Evolutionary conservation across 192 early-diverging fungal species (phyloP).

Genomic region (Umbelopsis ramanniana): DNA sequence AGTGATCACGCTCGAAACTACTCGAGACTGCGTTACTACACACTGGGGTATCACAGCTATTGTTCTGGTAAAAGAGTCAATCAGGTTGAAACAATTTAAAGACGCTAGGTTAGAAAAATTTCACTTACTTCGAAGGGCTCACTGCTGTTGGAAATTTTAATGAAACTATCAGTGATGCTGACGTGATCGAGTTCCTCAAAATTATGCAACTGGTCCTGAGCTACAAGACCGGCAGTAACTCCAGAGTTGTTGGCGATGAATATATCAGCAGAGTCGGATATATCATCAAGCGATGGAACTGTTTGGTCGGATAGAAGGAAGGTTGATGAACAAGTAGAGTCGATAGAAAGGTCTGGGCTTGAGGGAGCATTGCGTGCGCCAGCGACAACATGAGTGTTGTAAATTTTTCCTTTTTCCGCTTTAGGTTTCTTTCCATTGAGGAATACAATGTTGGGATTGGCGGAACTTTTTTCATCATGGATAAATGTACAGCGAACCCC

Average conservation of each 20-base stretch:
- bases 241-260: background rate
- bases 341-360: background rate
- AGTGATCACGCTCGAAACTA: background rate
- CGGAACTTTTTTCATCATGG: slow-evolving; percentile 56
- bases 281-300: background rate
- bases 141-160: background rate
- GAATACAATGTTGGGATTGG: slow-evolving; percentile 25
- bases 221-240: background rate
- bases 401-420: background rate
- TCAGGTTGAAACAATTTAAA: too few species aligned
- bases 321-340: background rate
- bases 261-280: background rate
- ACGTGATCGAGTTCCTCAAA: background rate
- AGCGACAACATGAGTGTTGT: background rate
- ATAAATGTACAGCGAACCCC: slow-evolving; percentile 96
- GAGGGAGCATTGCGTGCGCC: background rate
- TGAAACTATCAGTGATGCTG: background rate
- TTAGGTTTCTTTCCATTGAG: background rate
- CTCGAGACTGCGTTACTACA: too few species aligned
- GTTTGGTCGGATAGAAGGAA: background rate
- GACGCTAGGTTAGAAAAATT: too few species aligned
- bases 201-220: background rate
- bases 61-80: too few species aligned
- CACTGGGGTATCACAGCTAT: too few species aligned
- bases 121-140: too few species aligned